These are phyloP conservation scores for Plasmodium inui DNA, from an alignment of 169 alveolate genomes.

Conservation along the genomic window DNA sequence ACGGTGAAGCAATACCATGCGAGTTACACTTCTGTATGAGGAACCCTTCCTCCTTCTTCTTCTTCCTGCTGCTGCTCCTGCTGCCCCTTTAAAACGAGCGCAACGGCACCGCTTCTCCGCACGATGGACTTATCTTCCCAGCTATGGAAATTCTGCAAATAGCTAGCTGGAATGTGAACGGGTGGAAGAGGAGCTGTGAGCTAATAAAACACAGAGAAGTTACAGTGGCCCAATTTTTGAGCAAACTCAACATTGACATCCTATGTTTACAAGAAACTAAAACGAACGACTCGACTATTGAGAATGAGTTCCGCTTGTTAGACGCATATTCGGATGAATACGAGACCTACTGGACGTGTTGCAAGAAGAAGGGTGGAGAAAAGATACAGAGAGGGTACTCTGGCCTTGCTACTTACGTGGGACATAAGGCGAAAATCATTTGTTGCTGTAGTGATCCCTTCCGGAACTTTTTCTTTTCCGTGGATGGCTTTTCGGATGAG, in stretches of 20 bases:
- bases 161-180: conserved; percentile 79
- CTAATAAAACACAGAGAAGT: conserved; percentile 58
- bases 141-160: conserved; percentile 34
- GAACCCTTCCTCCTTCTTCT: too few species aligned
- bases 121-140: neutral
- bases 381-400: conserved; percentile 54
- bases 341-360: conserved; percentile 67
- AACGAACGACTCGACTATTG: conserved; percentile 43
- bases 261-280: conserved; percentile 77
- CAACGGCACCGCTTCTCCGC: neutral
- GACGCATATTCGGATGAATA: conserved; percentile 63
- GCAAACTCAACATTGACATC: conserved; percentile 59
- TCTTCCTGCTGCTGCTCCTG: neutral
- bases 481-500: neutral
- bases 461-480: conserved; percentile 38
- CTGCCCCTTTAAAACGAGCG: neutral
- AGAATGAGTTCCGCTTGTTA: conserved; percentile 36
- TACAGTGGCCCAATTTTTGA: conserved; percentile 19
- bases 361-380: conserved; percentile 15
- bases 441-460: conserved; percentile 42
- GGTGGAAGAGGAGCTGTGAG: conserved; percentile 77
- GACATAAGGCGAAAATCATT: conserved; percentile 7
- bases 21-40: neutral
- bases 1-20: neutral
- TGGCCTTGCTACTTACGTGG: conserved; percentile 61